phyloP scores from a whole-genome alignment of 176 grass and related monocot species.

The Zizania latifolia region DNA sequence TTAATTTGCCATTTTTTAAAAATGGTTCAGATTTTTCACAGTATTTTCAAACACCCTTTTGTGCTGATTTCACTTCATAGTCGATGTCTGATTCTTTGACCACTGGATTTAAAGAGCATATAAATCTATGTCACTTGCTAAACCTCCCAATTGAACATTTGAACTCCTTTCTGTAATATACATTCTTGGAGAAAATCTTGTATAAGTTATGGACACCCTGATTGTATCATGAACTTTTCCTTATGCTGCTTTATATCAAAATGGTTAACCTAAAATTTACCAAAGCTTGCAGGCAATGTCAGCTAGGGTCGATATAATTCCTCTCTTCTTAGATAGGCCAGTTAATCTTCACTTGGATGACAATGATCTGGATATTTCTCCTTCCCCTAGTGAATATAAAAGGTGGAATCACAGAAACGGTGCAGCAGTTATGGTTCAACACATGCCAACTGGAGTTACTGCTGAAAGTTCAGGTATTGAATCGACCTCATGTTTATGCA shows the following conservation, averaged over 20 bases:
- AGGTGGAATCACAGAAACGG: conserved; percentile 13
- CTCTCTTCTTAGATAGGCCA: conserved; percentile 69
- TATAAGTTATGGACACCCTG: neutral
- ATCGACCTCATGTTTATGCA: neutral
- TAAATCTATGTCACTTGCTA: neutral
- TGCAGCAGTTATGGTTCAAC: conserved; percentile 39
- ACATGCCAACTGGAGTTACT: conserved; percentile 57
- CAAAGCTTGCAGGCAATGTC: conserved; percentile 64
- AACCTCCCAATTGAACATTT: neutral
- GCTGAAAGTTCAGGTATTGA: conserved; percentile 83
- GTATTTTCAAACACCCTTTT: neutral
- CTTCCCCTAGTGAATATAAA: conserved; percentile 22
- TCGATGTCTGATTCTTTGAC: neutral
- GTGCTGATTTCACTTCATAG: neutral
- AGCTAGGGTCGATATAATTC: conserved; percentile 74
- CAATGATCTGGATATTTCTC: conserved; percentile 55
- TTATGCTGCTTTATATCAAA: conserved; percentile 9
- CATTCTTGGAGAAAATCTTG: neutral
- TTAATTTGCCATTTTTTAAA: neutral
- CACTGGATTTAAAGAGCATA: neutral
- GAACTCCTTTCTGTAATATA: neutral
- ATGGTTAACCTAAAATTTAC: conserved; percentile 28
- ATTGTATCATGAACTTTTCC: neutral
- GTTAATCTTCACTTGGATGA: conserved; percentile 54
- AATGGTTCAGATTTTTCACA: neutral